Percentiles rank a stretch among this genome's conserved stretches.
phyloP scores from a whole-genome alignment of 2,329 filamentous ascomycete species.

The Alternaria brassicae region DNA sequence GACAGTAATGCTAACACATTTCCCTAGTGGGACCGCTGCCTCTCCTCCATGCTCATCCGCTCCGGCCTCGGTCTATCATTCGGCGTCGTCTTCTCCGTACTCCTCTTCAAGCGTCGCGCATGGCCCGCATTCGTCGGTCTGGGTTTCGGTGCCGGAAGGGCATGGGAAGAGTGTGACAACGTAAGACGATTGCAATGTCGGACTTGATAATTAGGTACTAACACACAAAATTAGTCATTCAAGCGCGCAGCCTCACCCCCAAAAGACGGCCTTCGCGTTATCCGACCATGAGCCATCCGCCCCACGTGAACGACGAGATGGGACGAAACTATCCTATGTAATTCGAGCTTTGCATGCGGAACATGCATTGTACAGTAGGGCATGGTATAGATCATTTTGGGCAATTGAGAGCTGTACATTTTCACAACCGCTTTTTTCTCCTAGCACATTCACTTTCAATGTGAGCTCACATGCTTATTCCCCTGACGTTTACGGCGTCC shows the following conservation, averaged over 20 bases:
- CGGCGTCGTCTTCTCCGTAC: conserved; percentile 97
- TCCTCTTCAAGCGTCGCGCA: conserved; percentile 96
- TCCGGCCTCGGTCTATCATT: conserved; percentile 95
- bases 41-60: conserved; percentile 96
- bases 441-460: too few relatives aligned
- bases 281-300: conserved; percentile 50
- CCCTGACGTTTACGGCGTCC: too few relatives aligned
- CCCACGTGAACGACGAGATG: conserved; percentile 6
- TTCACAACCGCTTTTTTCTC: neutral
- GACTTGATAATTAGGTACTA: neutral
- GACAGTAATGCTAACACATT: conserved; percentile 29
- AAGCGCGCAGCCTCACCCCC: conserved; percentile 58
- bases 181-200: conserved; percentile 45
- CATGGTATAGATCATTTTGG: conserved; percentile 39
- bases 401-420: conserved; percentile 41
- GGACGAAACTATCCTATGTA: conserved; percentile 20
- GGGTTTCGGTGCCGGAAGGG: conserved; percentile 93
- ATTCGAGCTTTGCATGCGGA: conserved; percentile 28
- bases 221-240: conserved; percentile 54
- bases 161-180: conserved; percentile 97
- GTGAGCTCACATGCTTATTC: too few relatives aligned
- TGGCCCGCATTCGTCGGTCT: conserved; percentile 96
- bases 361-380: conserved; percentile 48
- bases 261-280: conserved; percentile 57
- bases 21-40: conserved; percentile 94